Conservation (phyloP, 129 eudicot genomes). For the Pulicaria dysenterica region DNA sequence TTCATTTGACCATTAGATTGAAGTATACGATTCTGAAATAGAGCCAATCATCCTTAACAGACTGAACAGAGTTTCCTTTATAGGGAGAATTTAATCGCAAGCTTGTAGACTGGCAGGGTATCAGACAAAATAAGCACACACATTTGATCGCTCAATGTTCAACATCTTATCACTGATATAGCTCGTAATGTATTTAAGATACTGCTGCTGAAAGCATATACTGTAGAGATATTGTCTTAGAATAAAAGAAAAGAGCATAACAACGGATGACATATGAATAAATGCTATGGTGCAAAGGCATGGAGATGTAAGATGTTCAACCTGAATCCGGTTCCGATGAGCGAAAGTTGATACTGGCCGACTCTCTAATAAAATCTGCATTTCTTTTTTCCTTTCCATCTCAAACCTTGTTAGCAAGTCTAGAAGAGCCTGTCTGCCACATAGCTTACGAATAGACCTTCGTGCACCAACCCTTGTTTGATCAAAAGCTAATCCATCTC, state of each 20-base stretch:
- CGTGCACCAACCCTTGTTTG: slow-evolving; percentile 39
- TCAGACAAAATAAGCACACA: not conserved
- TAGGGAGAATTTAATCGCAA: not conserved
- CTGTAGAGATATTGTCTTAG: not conserved
- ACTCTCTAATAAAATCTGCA: slow-evolving; percentile 49
- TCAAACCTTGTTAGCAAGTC: slow-evolving; percentile 63
- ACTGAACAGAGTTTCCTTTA: not conserved
- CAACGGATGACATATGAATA: not conserved
- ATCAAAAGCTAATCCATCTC: slow-evolving; percentile 41
- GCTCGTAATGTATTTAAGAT: not conserved
- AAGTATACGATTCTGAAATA: not conserved
- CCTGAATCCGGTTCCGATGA: slow-evolving; percentile 93
- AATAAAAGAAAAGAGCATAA: not conserved
- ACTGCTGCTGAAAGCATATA: not conserved
- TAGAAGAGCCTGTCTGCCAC: slow-evolving; percentile 83
- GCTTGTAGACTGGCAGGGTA: slow-evolving; percentile 7
- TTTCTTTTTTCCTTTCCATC: slow-evolving; percentile 63
- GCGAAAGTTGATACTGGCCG: slow-evolving; percentile 70
- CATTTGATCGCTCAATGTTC: no score
- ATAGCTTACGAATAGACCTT: slow-evolving; percentile 51
- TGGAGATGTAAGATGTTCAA: slow-evolving; percentile 26
- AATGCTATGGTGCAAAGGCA: not conserved
- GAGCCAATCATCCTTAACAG: not conserved
- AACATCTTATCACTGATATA: not conserved
- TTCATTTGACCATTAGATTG: not conserved